Conservation (phyloP, 495 filamentous ascomycete species). For the Friedmanniomyces endolithicus region DNA sequence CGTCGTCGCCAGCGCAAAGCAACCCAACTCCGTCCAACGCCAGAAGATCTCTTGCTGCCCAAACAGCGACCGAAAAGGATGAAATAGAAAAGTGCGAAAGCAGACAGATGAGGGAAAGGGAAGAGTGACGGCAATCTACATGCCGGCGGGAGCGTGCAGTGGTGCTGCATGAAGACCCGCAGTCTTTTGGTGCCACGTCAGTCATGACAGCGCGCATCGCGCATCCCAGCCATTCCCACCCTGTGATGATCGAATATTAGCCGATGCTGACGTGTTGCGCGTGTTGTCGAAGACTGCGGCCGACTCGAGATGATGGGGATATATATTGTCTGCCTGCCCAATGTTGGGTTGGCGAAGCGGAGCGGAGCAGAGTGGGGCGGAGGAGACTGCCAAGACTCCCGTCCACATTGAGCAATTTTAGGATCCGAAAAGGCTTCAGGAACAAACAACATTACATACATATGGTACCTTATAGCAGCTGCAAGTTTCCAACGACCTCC, state of each 20-base stretch:
- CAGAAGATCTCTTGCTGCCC: conserved; percentile 1
- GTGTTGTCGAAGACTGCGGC: not conserved
- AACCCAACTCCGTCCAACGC: conserved; percentile 10
- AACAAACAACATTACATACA: too few species aligned
- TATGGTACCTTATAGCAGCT: too few species aligned
- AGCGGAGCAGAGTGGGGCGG: too few species aligned
- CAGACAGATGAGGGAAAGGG: not conserved
- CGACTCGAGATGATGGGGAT: too few species aligned
- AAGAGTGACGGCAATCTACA: conserved; percentile 1
- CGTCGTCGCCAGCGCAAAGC: not conserved
- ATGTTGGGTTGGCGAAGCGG: not conserved
- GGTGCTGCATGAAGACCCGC: conserved; percentile 6
- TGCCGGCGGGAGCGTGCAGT: conserved; percentile 14
- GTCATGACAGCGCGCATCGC: conserved; percentile 1
- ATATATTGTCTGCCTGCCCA: too few species aligned
- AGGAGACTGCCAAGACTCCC: too few species aligned
- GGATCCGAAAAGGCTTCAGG: too few species aligned
- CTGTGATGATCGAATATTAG: conserved; percentile 6
- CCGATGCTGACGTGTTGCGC: conserved; percentile 1
- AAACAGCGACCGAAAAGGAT: conserved; percentile 2
- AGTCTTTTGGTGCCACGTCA: conserved; percentile 9
- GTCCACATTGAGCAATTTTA: too few species aligned
- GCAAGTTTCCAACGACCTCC: too few species aligned
- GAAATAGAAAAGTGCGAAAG: conserved; percentile 1
- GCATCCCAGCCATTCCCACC: not conserved